Conservation (phyloP, 768 basidiomycete species). For the Ramaria rubella region DNA sequence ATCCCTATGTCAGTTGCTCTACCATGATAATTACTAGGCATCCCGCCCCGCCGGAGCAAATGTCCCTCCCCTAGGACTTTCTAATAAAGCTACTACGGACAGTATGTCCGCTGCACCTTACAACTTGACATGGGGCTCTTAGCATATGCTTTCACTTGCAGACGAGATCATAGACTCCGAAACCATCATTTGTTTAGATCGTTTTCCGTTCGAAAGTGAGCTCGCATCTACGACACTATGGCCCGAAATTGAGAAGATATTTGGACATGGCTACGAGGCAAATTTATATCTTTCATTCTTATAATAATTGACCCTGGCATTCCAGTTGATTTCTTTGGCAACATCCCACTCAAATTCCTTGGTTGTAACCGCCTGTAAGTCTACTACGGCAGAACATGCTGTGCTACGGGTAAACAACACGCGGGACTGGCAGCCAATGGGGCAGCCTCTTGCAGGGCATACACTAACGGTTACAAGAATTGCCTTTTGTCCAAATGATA, state of each 20-base stretch:
- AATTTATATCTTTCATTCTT: slow-evolving; percentile 10
- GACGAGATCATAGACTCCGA: not conserved
- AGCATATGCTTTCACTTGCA: not conserved
- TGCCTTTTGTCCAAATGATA: slow-evolving; percentile 83
- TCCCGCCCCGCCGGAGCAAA: slow-evolving; percentile 71
- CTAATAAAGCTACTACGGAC: slow-evolving; percentile 83
- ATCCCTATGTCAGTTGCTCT: not conserved
- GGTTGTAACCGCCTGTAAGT: slow-evolving; percentile 87
- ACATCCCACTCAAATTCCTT: slow-evolving; percentile 62
- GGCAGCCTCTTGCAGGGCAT: slow-evolving; percentile 75
- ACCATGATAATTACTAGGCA: slow-evolving; percentile 31
- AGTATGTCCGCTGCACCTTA: slow-evolving; percentile 40
- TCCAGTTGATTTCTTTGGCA: slow-evolving; percentile 72
- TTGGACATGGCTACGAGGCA: slow-evolving; percentile 97
- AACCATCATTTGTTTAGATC: not conserved
- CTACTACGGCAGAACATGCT: slow-evolving; percentile 84
- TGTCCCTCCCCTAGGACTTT: slow-evolving; percentile 89
- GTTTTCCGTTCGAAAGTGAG: slow-evolving; percentile 85
- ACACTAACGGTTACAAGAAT: slow-evolving; percentile 84
- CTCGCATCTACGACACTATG: slow-evolving; percentile 82
- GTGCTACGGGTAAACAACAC: slow-evolving; percentile 79
- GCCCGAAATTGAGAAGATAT: slow-evolving; percentile 96
- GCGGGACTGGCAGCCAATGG: slow-evolving; percentile 60
- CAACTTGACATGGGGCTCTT: not conserved
- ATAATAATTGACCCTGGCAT: not conserved